Conservation (phyloP, 176 grass and related monocot species). For the Cenchrus americanus region DNA sequence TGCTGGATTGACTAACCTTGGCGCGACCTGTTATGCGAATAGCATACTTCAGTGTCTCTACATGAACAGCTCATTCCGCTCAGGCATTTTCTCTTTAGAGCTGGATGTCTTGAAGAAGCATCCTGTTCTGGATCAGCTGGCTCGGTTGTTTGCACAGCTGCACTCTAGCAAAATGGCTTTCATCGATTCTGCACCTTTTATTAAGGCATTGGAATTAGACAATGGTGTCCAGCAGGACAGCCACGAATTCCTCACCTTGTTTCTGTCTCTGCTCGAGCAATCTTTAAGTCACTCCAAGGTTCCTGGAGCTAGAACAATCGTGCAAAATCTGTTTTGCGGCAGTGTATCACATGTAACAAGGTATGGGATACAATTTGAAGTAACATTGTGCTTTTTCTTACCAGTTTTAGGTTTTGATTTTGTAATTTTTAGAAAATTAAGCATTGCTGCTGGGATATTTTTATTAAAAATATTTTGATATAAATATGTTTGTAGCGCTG, state of each 20-base stretch:
- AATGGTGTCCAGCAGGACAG: slow-evolving; percentile 97
- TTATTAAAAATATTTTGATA: neutral
- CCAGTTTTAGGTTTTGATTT: slow-evolving; percentile 5
- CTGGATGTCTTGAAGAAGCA: slow-evolving; percentile 68
- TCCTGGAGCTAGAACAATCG: slow-evolving; percentile 64
- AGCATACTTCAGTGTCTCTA: slow-evolving; percentile 99
- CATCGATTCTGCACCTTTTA: slow-evolving; percentile 92
- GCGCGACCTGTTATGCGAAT: slow-evolving; percentile 95
- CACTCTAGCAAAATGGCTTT: slow-evolving; percentile 85
- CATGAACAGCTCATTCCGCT: slow-evolving; percentile 88
- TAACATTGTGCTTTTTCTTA: neutral
- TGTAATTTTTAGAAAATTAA: slow-evolving; percentile 4
- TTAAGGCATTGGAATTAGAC: slow-evolving; percentile 80
- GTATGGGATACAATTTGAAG: slow-evolving; percentile 46
- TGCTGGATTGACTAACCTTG: slow-evolving; percentile 93
- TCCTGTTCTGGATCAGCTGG: slow-evolving; percentile 86
- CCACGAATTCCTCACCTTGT: slow-evolving; percentile 96
- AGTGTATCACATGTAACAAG: slow-evolving; percentile 82
- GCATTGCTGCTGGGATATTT: neutral
- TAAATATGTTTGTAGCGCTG: slow-evolving; percentile 7
- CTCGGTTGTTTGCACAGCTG: slow-evolving; percentile 76
- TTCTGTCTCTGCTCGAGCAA: slow-evolving; percentile 86
- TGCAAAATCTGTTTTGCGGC: slow-evolving; percentile 88
- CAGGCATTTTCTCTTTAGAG: slow-evolving; percentile 83
- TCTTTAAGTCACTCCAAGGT: slow-evolving; percentile 87